Percentiles rank a stretch among this genome's conserved stretches.
phyloP scores from a whole-genome alignment of 345 rosid genomes.

The Kandelia obovata region DNA sequence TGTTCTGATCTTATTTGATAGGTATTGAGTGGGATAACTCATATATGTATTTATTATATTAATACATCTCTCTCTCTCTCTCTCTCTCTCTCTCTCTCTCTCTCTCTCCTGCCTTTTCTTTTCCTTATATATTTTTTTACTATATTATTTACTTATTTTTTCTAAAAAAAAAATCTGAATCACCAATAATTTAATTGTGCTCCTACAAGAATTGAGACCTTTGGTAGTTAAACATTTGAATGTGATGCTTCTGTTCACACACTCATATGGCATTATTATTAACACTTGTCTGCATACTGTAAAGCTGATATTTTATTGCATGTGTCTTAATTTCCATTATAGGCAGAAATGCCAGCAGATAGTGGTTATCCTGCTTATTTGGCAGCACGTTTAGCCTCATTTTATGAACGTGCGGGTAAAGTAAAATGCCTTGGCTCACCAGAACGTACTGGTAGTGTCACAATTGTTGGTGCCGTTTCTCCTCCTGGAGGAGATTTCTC shows the following conservation, averaged over 20 bases:
- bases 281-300: neutral
- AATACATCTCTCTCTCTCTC: no score
- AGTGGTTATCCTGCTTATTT: constrained; percentile 99
- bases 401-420: constrained; percentile 99
- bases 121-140: no score
- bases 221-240: no score
- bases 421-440: constrained; percentile 98
- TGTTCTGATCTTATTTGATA: no score
- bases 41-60: neutral
- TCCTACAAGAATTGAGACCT: no score
- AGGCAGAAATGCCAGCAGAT: constrained; percentile 99
- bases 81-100: no score
- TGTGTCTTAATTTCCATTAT: constrained; percentile 27
- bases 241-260: no score
- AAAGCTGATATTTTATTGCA: neutral
- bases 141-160: no score
- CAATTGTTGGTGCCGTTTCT: constrained; percentile 99
- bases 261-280: neutral
- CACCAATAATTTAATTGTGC: no score
- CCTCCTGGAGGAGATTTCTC: constrained; percentile 99
- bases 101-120: no score
- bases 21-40: no score
- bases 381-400: constrained; percentile 98
- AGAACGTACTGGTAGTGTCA: constrained; percentile 97
- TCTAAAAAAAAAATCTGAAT: no score